phyloP scores from a whole-genome alignment of 306 rosid species.

The Vigna reflexopilosa region DNA sequence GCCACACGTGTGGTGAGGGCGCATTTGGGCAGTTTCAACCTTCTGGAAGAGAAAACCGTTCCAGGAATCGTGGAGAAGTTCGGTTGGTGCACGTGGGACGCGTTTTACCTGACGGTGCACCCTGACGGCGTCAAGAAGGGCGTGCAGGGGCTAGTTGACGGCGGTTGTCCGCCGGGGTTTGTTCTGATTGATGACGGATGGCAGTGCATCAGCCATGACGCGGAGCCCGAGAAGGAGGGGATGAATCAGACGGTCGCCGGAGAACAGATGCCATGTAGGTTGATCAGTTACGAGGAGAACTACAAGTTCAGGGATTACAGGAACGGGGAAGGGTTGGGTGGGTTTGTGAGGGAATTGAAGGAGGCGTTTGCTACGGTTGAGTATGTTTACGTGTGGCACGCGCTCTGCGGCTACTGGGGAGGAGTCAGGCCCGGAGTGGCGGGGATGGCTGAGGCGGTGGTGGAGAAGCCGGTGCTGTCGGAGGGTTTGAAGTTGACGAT shows the following conservation, averaged over 20 bases:
- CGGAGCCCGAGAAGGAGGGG: slow-evolving; percentile 73
- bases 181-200: slow-evolving; percentile 91
- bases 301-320: slow-evolving; percentile 72
- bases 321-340: slow-evolving; percentile 50
- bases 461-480: slow-evolving; percentile 59
- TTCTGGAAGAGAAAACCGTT: slow-evolving; percentile 74
- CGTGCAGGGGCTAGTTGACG: slow-evolving; percentile 11
- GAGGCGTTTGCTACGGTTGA: slow-evolving; percentile 70
- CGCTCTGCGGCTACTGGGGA: slow-evolving; percentile 95
- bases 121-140: slow-evolving; percentile 77
- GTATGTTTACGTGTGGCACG: slow-evolving; percentile 95
- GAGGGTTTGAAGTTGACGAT: slow-evolving; percentile 73
- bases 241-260: slow-evolving; percentile 77
- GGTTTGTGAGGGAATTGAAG: slow-evolving; percentile 73
- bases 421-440: slow-evolving; percentile 77
- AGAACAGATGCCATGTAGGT: slow-evolving; percentile 94
- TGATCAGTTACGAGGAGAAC: slow-evolving; percentile 72
- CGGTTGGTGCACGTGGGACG: slow-evolving; percentile 99
- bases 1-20: slow-evolving; percentile 62
- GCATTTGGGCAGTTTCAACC: slow-evolving; percentile 75
- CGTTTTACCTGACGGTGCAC: slow-evolving; percentile 85
- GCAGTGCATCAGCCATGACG: slow-evolving; percentile 82
- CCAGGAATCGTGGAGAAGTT: slow-evolving; percentile 87
- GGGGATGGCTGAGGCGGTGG: slow-evolving; percentile 60
- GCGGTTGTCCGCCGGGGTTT: slow-evolving; percentile 91